Base-by-base conservation (phyloP, 805 yeast genomes). In the Kuraishia molischiana region DNA sequence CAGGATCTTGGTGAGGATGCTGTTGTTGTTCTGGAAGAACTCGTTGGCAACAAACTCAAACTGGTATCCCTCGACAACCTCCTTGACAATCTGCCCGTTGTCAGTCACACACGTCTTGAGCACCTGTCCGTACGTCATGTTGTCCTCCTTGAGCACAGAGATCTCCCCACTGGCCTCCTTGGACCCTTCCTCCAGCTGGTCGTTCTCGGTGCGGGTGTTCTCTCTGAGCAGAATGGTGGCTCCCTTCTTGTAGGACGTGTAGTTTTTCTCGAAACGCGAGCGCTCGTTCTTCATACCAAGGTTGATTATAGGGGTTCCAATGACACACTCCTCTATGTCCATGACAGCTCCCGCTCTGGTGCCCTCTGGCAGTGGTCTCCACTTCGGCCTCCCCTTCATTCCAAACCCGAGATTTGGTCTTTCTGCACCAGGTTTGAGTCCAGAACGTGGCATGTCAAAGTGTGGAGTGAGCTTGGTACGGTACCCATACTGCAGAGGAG, bases 401-500 rank as follows among this genome's bases (percentile, higher is more conserved):
- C 95, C 95, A 62, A 90, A 92, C 1, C 98, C 98, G 40, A 92
- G 65, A 13, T 84, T 74, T 14, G 96, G 95, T 40, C 67, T 59
- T 35, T 49, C 51, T 24, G 50, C 51, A 24, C 24, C 24, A 10
- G 66, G 62, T 11, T 22, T 22, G 26, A 22, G 26, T 36, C 61
- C 61, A 34, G 59, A 64, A 50, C 77, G 71, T 19, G 94, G 92
- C 29, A 85, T 61, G 50, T 83, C 87, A 59, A 89, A 92, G 61
- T 92, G 98, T 4, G 98, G 98, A 0, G 98, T 92, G 31, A 92
- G 69, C 54, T 92, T 92, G 0, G 98, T 92, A 54, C 98, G 69
- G 59, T 92, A 92, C 28, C 69, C 67, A 54, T 69, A 83, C 46
- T 79, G 69, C 40, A 76, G 61, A 3, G 98, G 98, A 9, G 95